A percentile compares a stretch with the other conserved stretches of the same genome.
These are phyloP conservation scores for Zygosaccharomyces pseudobailii DNA, from an alignment of 1,139 yeast genomes.

Conservation along the genomic window DNA sequence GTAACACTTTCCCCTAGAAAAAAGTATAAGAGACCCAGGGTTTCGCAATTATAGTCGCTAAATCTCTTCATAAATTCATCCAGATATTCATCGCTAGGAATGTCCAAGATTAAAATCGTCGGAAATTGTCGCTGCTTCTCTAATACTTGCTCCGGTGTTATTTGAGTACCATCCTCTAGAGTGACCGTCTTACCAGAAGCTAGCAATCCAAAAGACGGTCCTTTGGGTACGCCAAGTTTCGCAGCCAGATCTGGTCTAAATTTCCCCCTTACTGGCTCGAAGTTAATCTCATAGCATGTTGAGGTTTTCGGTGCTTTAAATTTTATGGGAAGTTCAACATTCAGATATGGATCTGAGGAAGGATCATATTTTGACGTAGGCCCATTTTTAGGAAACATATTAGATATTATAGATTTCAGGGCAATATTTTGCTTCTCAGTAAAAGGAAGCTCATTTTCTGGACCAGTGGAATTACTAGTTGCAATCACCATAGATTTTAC, in stretches of 20 bases:
- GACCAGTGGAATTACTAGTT: neutral
- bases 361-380: constrained; percentile 33
- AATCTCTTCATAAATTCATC: constrained; percentile 22
- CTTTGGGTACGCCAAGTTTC: constrained; percentile 64
- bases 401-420: constrained; percentile 26
- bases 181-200: constrained; percentile 57
- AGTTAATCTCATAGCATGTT: constrained; percentile 60
- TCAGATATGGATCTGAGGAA: constrained; percentile 34
- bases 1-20: constrained; percentile 64
- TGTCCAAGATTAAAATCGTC: constrained; percentile 64
- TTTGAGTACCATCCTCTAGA: constrained; percentile 52
- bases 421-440: constrained; percentile 16
- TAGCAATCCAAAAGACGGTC: constrained; percentile 53
- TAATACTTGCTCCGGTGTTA: constrained; percentile 69
- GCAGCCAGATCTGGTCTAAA: constrained; percentile 65
- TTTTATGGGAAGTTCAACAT: constrained; percentile 34
- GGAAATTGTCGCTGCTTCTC: constrained; percentile 56
- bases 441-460: constrained; percentile 7
- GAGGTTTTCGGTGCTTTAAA: constrained; percentile 26
- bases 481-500: constrained; percentile 48
- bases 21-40: constrained; percentile 61
- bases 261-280: constrained; percentile 70
- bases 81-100: constrained; percentile 58
- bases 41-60: constrained; percentile 29
- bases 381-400: constrained; percentile 44